Conservation (phyloP, 345 rosid genomes). For the Kernera saxatilis region DNA sequence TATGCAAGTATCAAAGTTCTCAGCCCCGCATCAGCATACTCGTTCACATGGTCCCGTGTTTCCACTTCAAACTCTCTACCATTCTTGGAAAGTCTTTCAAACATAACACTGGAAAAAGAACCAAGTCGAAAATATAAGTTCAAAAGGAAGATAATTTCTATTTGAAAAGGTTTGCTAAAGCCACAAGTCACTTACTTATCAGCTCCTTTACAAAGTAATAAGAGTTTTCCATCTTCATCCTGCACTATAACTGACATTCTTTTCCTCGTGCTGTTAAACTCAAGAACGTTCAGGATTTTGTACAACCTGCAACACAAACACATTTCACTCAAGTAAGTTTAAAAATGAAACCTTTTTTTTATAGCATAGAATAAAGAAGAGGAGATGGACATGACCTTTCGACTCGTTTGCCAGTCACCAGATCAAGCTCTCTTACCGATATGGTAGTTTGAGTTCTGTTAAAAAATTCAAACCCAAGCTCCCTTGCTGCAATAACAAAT, state of each 20-base stretch:
- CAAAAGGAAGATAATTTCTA: background rate
- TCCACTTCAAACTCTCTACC: constrained; percentile 59
- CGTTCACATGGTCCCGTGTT: constrained; percentile 70
- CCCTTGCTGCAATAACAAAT: constrained; percentile 94
- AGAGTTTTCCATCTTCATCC: constrained; percentile 61
- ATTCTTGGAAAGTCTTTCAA: constrained; percentile 66
- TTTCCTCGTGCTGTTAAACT: constrained; percentile 84
- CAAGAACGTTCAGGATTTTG: constrained; percentile 63
- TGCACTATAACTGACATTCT: constrained; percentile 89
- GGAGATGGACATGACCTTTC: constrained; percentile 52
- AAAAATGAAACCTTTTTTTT: background rate
- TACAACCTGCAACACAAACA: constrained; percentile 49
- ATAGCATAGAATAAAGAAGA: background rate
- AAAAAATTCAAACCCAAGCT: constrained; percentile 79
- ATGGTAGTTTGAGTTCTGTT: constrained; percentile 71
- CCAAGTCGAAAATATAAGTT: background rate
- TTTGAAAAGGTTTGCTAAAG: background rate
- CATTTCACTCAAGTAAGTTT: background rate
- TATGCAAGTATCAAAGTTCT: constrained; percentile 83
- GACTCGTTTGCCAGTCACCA: constrained; percentile 45
- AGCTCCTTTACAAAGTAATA: constrained; percentile 83
- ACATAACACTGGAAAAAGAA: constrained; percentile 61
- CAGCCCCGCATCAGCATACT: constrained; percentile 91
- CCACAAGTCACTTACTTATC: constrained; percentile 55
- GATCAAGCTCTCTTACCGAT: constrained; percentile 54